A percentile compares a stretch with the other conserved stretches of the same genome.
phyloP scores from a whole-genome alignment of 2,329 filamentous ascomycete genomes.

The Ophiocordyceps camponoti-saundersi region DNA sequence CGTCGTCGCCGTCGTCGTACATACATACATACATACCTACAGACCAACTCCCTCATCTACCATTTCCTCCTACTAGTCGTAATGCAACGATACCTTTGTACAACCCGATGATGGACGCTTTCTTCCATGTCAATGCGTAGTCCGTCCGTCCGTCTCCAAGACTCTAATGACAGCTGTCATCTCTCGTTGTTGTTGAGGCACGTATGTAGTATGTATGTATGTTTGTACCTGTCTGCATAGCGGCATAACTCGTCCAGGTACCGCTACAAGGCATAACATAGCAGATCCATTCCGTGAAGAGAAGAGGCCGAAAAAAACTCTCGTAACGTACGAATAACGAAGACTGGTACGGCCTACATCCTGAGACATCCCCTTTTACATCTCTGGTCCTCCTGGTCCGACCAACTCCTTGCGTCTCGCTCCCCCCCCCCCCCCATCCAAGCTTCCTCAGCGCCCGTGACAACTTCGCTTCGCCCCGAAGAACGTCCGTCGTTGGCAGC shows the following conservation, averaged over 20 bases:
- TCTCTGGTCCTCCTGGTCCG: slow-evolving; percentile 1
- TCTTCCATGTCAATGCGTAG: no score
- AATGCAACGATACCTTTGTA: no score
- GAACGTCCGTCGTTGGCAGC: not conserved
- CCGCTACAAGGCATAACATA: not conserved
- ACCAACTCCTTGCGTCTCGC: not conserved
- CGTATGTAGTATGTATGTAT: not conserved
- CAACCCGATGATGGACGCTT: no score
- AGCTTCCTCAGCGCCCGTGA: not conserved
- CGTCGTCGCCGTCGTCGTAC: not conserved
- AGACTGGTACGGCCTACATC: not conserved
- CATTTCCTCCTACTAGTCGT: no score
- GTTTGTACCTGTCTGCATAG: no score
- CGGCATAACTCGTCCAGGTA: not conserved
- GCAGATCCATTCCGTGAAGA: not conserved
- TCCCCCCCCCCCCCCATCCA: slow-evolving; percentile 1
- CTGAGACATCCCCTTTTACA: slow-evolving; percentile 1
- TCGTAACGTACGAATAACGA: not conserved
- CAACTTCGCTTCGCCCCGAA: not conserved
- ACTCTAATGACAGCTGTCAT: not conserved
- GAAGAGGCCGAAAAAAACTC: not conserved
- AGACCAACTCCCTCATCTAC: no score
- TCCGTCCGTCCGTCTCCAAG: not conserved
- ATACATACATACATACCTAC: no score
- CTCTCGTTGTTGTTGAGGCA: not conserved